A percentile compares a stretch with the other conserved stretches of the same genome.
Conservation (phyloP, 371 early-diverging fungal genomes). For the Batrachochytrium dendrobatidis region DNA sequence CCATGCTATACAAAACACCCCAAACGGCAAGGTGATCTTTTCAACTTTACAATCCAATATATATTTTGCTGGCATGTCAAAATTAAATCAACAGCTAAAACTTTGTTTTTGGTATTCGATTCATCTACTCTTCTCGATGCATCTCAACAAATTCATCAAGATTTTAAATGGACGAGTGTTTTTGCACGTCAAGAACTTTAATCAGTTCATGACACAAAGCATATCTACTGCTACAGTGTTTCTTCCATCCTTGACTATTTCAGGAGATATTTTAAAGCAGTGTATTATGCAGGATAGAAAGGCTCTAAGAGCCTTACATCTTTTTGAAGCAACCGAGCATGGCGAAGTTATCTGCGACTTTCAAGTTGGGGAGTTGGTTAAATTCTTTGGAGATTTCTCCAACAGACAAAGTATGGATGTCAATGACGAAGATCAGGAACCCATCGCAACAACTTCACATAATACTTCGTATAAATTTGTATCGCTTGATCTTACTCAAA, state of each 20-base stretch:
- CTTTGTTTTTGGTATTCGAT: not conserved
- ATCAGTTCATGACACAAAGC: not conserved
- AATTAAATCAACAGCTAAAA: not conserved
- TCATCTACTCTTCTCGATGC: not conserved
- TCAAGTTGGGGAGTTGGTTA: not conserved
- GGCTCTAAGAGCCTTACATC: not conserved
- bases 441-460: no score
- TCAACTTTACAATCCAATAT: slow-evolving; percentile 7
- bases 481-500: slow-evolving; percentile 21
- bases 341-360: not conserved
- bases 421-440: not conserved
- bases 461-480: slow-evolving; percentile 15
- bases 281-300: not conserved
- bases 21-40: slow-evolving; percentile 11
- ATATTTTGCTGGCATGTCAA: not conserved
- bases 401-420: no score
- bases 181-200: not conserved
- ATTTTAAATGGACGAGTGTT: not conserved
- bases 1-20: slow-evolving; percentile 14
- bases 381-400: no score
- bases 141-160: not conserved
- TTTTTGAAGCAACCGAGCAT: no score
- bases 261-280: slow-evolving; percentile 32
- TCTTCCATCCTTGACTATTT: slow-evolving; percentile 26
- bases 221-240: slow-evolving; percentile 6